phyloP scores from a whole-genome alignment of 2,329 filamentous ascomycete species.

The Pestalotiopsis sp. region DNA sequence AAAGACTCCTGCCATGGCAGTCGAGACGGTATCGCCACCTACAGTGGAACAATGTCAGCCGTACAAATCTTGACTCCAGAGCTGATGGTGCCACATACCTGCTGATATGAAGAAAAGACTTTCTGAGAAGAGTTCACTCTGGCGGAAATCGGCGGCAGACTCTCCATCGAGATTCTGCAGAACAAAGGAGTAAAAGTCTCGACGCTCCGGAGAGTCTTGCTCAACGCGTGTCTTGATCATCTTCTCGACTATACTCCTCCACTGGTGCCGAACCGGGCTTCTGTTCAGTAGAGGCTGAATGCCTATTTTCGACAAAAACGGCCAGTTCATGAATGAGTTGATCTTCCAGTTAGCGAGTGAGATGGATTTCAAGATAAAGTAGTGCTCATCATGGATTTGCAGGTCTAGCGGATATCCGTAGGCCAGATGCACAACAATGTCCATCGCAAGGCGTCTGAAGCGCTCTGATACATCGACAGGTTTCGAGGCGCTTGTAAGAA shows the following conservation, averaged over 20 bases:
- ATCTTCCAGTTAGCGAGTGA: neutral
- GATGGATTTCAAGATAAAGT: neutral
- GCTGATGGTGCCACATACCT: neutral
- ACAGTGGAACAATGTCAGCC: neutral
- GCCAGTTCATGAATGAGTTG: neutral
- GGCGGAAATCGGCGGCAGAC: neutral
- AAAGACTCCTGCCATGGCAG: constrained; percentile 31
- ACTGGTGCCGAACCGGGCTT: neutral
- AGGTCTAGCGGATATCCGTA: constrained; percentile 22
- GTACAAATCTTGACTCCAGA: neutral
- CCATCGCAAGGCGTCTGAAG: constrained; percentile 18
- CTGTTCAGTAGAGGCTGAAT: neutral
- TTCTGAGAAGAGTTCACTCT: neutral
- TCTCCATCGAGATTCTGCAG: constrained; percentile 1
- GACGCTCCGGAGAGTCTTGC: constrained; percentile 7
- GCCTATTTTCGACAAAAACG: neutral
- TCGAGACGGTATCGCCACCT: constrained; percentile 33
- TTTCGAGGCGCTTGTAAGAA: constrained; percentile 11
- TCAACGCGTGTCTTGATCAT: neutral
- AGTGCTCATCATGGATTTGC: constrained; percentile 17
- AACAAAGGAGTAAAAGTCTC: constrained; percentile 13
- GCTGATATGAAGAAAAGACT: constrained; percentile 1
- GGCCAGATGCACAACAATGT: constrained; percentile 22
- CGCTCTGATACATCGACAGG: constrained; percentile 19
- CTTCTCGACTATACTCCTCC: neutral